These are phyloP conservation scores for Xylaria longipes DNA, from an alignment of 495 filamentous ascomycete genomes.

Conservation along the genomic window DNA sequence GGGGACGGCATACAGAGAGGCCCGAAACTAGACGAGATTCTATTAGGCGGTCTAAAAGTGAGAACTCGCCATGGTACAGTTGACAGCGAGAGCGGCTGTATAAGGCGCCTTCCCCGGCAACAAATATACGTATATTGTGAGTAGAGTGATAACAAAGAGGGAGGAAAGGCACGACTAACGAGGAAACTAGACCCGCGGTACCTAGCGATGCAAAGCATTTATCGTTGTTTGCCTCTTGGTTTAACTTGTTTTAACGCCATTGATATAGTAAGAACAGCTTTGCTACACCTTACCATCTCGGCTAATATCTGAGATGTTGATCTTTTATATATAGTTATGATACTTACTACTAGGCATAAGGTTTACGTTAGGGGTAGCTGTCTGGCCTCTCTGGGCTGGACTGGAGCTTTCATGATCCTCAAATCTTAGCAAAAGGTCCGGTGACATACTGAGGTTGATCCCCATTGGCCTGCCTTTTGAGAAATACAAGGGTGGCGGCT, in stretches of 20 bases:
- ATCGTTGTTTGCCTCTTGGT: neutral
- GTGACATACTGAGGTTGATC: no score
- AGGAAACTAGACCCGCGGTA: neutral
- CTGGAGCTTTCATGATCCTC: no score
- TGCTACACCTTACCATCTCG: neutral
- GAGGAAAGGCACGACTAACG: neutral
- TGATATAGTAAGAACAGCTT: neutral
- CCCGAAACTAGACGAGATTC: neutral
- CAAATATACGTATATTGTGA: neutral
- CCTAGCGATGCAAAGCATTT: neutral
- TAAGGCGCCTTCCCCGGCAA: neutral
- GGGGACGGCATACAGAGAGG: neutral
- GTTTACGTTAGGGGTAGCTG: no score
- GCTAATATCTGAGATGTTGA: neutral
- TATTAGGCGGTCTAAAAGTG: neutral
- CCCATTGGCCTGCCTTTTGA: no score
- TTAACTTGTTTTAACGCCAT: neutral
- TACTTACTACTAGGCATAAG: no score
- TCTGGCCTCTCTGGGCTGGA: no score
- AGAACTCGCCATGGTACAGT: neutral
- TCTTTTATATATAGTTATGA: neutral
- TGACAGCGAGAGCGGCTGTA: neutral
- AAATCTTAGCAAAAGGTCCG: no score
- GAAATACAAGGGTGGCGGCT: no score
- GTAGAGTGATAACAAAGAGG: neutral